Evolutionary conservation across 2,329 filamentous ascomycete genomes (phyloP), one percentile per base, ranked within the genome.

Genomic region (Setomelanomma holmii): DNA sequence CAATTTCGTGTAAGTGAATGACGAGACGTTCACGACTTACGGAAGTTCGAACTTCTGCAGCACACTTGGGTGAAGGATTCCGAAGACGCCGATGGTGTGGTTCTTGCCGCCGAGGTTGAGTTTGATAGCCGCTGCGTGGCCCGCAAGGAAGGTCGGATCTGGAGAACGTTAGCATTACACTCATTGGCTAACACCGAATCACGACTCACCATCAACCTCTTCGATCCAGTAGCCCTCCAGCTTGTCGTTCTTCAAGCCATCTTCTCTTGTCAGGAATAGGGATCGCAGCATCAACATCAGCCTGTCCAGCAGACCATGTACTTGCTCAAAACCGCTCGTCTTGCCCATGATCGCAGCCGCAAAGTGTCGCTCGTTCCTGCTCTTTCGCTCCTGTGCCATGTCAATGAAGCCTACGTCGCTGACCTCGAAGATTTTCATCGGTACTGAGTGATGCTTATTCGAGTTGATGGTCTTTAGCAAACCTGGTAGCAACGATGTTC

Each of bases 261-360:
- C 89, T 67, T 93, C 90, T 53, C 85, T 83, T 2, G 86, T 89
- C 52, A 95, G 78, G 79, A 96, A 96, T 36, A 86, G 85, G 40
- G 86, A 89, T 70, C 89, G 89, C 55, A 99, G 84, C 93, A 98
- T 98, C 55, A 90, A 80, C 84, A 99, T 89, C 57, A 98, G 79
- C 46, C 95, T 88, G 76, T 99, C 95, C 38, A 99, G 80, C 61
- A 99, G 83, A 51, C 95, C 95, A 77, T 99, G 96, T 3, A 99
- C 91, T 59, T 96, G 82, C 78, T 99, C 95, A 75, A 99, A 99
- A 36, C 96, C 95, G 64, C 89, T 92, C 3, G 87, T 91, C 82
- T 95, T 96, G 70, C 93, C 93, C 77, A 93, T 97, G 84, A 89
- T 96, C 1, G 92, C 93, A 8, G 93, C 95, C n/a, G 91, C 91